A percentile compares a stretch with the other conserved stretches of the same genome.
phyloP scores from a whole-genome alignment of 192 early-diverging fungal genomes.

The Polychytrium aggregatum region DNA sequence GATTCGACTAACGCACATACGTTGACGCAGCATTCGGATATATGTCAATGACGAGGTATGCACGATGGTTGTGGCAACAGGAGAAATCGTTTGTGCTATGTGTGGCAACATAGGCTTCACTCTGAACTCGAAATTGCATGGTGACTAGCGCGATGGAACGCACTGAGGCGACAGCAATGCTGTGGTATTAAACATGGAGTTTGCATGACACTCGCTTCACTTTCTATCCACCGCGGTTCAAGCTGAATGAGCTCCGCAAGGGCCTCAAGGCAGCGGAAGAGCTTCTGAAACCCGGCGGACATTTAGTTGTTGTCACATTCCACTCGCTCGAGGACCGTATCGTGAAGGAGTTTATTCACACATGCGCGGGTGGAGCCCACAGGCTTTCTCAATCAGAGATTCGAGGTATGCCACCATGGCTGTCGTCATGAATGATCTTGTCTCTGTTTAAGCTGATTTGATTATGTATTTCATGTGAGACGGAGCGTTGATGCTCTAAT shows the following conservation, averaged over 20 bases:
- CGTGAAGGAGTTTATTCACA: conserved; percentile 58
- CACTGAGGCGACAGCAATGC: background rate
- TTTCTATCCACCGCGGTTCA: background rate
- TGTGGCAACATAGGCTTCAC: too few species aligned
- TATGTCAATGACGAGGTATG: conserved; percentile 63
- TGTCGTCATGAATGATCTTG: too few species aligned
- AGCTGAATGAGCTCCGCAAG: conserved; percentile 38
- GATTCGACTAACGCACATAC: too few species aligned
- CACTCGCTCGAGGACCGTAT: conserved; percentile 66
- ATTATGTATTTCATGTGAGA: too few species aligned
- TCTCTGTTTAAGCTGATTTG: too few species aligned
- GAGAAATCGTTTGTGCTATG: too few species aligned
- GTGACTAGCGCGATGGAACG: background rate
- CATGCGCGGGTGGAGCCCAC: too few species aligned
- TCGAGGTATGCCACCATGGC: too few species aligned
- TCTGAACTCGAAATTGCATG: too few species aligned
- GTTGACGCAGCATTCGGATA: conserved; percentile 43
- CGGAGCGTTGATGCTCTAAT: too few species aligned
- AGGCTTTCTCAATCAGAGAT: too few species aligned
- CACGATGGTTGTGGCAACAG: too few species aligned
- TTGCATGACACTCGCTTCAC: background rate
- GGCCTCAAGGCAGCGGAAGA: conserved; percentile 40
- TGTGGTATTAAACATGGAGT: background rate
- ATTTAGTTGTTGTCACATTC: conserved; percentile 53
- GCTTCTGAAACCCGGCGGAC: conserved; percentile 39